Percentiles rank a stretch among this genome's conserved stretches.
phyloP scores from a whole-genome alignment of 495 filamentous ascomycete genomes.

The Neohortaea acidophila region DNA sequence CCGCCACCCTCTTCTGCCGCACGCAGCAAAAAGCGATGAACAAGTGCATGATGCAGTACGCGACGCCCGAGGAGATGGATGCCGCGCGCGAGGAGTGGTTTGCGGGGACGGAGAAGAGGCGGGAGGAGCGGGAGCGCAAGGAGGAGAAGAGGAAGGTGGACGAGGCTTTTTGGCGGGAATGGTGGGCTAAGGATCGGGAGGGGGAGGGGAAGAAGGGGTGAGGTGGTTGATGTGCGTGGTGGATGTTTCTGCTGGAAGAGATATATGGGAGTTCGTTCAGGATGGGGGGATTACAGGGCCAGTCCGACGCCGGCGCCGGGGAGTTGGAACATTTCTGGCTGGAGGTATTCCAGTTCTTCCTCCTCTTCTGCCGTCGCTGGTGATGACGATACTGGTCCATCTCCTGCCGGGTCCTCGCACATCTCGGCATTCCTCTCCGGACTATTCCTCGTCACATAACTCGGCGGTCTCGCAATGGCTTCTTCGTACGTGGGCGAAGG shows the following conservation, averaged over 20 bases:
- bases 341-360: too few relatives aligned
- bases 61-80: slow-evolving; percentile 72
- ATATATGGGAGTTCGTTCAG: too few relatives aligned
- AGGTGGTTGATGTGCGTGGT: not conserved
- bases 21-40: slow-evolving; percentile 73
- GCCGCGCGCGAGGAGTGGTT: slow-evolving; percentile 92
- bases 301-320: too few relatives aligned
- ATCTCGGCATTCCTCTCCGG: slow-evolving; percentile 10
- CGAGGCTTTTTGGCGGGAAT: slow-evolving; percentile 31
- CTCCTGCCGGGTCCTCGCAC: not conserved
- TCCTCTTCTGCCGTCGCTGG: too few relatives aligned
- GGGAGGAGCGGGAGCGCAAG: slow-evolving; percentile 45
- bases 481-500: slow-evolving; percentile 18
- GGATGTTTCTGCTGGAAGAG: too few relatives aligned
- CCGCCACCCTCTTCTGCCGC: slow-evolving; percentile 72
- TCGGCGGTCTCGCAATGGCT: slow-evolving; percentile 12
- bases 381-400: too few relatives aligned
- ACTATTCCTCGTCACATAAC: slow-evolving; percentile 15
- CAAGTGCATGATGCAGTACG: slow-evolving; percentile 73
- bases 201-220: slow-evolving; percentile 34
- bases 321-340: too few relatives aligned
- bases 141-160: slow-evolving; percentile 34
- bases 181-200: slow-evolving; percentile 35
- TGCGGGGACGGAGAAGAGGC: slow-evolving; percentile 48
- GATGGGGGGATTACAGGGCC: too few relatives aligned